Evolutionary conservation across 148 eudicot genomes (phyloP).

Genomic region (Chenopodium formosanum): DNA sequence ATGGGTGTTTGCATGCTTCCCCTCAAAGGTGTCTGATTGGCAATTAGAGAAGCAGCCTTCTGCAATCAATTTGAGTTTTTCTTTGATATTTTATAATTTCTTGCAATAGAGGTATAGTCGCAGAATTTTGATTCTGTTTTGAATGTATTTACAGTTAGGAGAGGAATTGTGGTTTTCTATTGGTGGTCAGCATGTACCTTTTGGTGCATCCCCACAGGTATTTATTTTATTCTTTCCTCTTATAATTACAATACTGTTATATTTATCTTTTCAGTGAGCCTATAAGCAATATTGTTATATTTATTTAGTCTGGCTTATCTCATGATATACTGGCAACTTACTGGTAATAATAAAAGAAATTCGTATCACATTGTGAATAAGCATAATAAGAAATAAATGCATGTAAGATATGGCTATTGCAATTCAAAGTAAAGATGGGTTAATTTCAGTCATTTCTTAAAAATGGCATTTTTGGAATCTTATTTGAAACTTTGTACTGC

Average conservation of each 20-base stretch:
- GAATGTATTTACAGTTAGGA: conserved; percentile 53
- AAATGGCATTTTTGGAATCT: no score
- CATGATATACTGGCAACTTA: not conserved
- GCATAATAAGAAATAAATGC: not conserved
- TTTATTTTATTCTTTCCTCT: not conserved
- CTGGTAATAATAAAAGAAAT: not conserved
- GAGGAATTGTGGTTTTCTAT: conserved; percentile 79
- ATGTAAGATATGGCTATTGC: not conserved
- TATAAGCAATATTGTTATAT: not conserved
- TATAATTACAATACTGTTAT: not conserved
- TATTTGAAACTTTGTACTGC: not conserved
- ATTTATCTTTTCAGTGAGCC: not conserved
- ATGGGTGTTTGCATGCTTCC: not conserved
- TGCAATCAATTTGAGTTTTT: not conserved
- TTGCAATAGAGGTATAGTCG: not conserved
- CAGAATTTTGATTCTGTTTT: conserved; percentile 12
- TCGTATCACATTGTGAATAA: not conserved
- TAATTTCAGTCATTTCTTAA: not conserved
- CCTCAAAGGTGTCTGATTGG: not conserved
- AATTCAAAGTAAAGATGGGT: not conserved
- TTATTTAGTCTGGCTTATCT: not conserved
- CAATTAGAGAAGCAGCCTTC: not conserved
- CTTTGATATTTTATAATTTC: not conserved
- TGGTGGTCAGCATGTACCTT: conserved; percentile 90
- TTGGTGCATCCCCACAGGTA: conserved; percentile 98